Percentiles rank a stretch among this genome's conserved stretches.
phyloP scores from a whole-genome alignment of 1,284 basidiomycete genomes.

The Gymnopus androsaceus region DNA sequence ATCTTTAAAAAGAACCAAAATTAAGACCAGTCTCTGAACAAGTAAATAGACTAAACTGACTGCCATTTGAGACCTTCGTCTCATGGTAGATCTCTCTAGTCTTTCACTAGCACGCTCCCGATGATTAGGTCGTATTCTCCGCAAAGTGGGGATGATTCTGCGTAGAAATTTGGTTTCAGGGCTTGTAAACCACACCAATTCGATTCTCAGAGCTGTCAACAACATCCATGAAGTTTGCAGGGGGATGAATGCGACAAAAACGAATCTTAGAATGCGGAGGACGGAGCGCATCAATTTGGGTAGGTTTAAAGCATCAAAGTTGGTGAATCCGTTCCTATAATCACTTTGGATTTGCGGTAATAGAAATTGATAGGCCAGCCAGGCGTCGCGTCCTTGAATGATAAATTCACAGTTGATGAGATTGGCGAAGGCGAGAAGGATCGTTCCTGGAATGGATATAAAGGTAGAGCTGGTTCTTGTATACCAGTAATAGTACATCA shows the following conservation, averaged over 20 bases:
- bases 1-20: neutral
- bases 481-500: conserved; percentile 31
- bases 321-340: neutral
- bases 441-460: conserved; percentile 28
- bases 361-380: neutral
- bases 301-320: neutral
- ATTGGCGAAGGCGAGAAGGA: conserved; percentile 19
- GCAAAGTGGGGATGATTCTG: neutral
- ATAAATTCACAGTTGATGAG: conserved; percentile 11
- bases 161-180: neutral
- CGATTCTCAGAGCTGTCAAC: conserved; percentile 5
- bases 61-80: neutral
- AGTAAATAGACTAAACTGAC: neutral
- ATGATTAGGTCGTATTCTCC: conserved; percentile 1
- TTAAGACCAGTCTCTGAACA: neutral
- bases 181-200: neutral
- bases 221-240: conserved; percentile 3
- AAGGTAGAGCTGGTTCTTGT: conserved; percentile 29
- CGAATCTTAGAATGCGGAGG: neutral
- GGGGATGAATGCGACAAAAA: neutral
- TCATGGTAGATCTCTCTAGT: neutral
- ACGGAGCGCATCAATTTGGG: neutral
- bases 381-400: neutral
- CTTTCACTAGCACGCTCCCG: conserved; percentile 6
- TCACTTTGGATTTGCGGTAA: neutral